These are phyloP conservation scores for Sophora flavescens DNA, from an alignment of 306 rosid genomes.

Conservation along the genomic window DNA sequence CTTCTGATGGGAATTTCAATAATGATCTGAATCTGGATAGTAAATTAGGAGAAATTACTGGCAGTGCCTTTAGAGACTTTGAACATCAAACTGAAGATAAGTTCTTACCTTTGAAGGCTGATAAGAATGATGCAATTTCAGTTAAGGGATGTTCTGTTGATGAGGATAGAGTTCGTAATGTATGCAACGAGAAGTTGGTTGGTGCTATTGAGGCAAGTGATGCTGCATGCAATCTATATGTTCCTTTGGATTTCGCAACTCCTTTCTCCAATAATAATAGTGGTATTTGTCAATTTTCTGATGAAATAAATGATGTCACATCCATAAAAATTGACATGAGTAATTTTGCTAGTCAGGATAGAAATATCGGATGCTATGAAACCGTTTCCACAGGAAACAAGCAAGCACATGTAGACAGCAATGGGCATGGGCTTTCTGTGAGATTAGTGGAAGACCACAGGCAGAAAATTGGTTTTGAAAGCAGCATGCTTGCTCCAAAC, in stretches of 20 bases:
- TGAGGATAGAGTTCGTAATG: slow-evolving; percentile 41
- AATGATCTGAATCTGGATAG: slow-evolving; percentile 44
- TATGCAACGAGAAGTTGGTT: slow-evolving; percentile 42
- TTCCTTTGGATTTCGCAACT: slow-evolving; percentile 42
- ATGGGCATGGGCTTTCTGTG: slow-evolving; percentile 37
- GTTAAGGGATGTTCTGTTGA: slow-evolving; percentile 43
- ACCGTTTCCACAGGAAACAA: slow-evolving; percentile 43
- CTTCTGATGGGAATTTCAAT: slow-evolving; percentile 40
- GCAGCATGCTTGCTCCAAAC: slow-evolving; percentile 50
- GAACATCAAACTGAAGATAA: slow-evolving; percentile 43
- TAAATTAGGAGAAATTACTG: slow-evolving; percentile 42
- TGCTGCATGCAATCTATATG: slow-evolving; percentile 44
- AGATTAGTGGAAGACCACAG: slow-evolving; percentile 42
- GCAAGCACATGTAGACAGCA: slow-evolving; percentile 39
- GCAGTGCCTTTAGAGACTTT: slow-evolving; percentile 37
- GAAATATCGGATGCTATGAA: slow-evolving; percentile 37
- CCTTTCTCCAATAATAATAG: slow-evolving; percentile 38
- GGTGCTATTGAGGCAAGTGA: slow-evolving; percentile 42
- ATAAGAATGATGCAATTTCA: slow-evolving; percentile 47
- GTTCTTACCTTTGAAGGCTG: slow-evolving; percentile 40
- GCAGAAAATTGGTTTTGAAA: slow-evolving; percentile 45
- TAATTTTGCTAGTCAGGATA: slow-evolving; percentile 45
- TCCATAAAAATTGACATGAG: slow-evolving; percentile 43
- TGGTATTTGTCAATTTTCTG: slow-evolving; percentile 45
- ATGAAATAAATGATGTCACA: slow-evolving; percentile 43